Evolutionary conservation across 1,284 basidiomycete species (phyloP).

Genomic region (Coniferiporia weirii): DNA sequence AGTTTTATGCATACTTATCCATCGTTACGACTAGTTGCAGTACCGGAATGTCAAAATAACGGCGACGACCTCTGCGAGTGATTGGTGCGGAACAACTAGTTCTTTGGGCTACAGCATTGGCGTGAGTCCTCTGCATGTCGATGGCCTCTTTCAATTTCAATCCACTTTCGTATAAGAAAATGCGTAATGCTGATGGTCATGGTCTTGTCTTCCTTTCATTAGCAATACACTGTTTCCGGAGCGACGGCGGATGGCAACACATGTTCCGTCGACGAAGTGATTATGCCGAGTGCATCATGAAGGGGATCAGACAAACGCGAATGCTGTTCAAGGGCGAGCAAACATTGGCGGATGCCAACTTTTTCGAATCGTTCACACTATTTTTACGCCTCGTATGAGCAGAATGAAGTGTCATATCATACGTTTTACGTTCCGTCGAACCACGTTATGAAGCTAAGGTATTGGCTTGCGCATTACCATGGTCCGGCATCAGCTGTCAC

Average conservation of each 20-base stretch:
- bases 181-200: too few relatives aligned
- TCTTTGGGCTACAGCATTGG: slow-evolving; percentile 14
- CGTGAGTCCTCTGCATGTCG: not conserved
- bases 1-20: not conserved
- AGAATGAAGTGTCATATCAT: too few relatives aligned
- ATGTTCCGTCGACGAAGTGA: slow-evolving; percentile 10
- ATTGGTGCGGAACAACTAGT: slow-evolving; percentile 10
- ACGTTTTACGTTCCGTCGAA: too few relatives aligned
- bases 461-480: too few relatives aligned
- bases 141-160: too few relatives aligned
- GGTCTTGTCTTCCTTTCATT: not conserved
- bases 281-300: slow-evolving; percentile 14
- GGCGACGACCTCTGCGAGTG: slow-evolving; percentile 8
- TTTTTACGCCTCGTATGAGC: too few relatives aligned
- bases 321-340: not conserved
- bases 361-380: too few relatives aligned
- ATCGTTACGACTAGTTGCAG: not conserved
- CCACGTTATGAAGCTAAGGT: too few relatives aligned
- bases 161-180: too few relatives aligned
- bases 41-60: slow-evolving; percentile 10
- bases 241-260: slow-evolving; percentile 11
- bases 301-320: not conserved
- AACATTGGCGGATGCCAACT: too few relatives aligned
- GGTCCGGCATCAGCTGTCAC: too few relatives aligned
- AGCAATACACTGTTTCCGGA: slow-evolving; percentile 12